A percentile compares a stretch with the other conserved stretches of the same genome.
phyloP scores from a whole-genome alignment of 2,329 filamentous ascomycete species.

The Fusarium aywerte region DNA sequence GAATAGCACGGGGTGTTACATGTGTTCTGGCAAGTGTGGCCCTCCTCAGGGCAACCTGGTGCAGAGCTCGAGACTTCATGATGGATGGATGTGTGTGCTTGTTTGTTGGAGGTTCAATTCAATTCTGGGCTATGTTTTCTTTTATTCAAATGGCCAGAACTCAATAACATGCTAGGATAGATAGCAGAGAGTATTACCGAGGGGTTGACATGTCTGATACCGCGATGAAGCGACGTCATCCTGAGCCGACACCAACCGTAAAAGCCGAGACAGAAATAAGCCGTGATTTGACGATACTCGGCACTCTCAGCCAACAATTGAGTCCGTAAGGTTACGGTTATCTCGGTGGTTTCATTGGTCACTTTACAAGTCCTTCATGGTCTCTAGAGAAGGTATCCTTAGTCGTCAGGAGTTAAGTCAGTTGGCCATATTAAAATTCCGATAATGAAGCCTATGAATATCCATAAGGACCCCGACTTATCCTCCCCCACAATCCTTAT shows the following conservation, averaged over 20 bases:
- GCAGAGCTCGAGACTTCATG: constrained; percentile 52
- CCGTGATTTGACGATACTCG: constrained; percentile 44
- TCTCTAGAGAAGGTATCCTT: neutral
- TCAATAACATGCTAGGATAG: constrained; percentile 17
- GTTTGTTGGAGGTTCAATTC: constrained; percentile 1
- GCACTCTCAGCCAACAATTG: constrained; percentile 22
- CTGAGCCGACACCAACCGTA: constrained; percentile 50
- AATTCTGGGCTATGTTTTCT: constrained; percentile 4
- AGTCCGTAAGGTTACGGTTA: neutral
- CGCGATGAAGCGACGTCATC: constrained; percentile 45
- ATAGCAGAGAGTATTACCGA: constrained; percentile 37
- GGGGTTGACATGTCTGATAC: constrained; percentile 35
- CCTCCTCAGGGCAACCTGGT: constrained; percentile 46
- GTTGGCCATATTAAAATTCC: neutral
- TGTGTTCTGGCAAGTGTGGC: constrained; percentile 40
- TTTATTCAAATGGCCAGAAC: constrained; percentile 20
- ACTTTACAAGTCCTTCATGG: neutral
- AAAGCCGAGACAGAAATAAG: constrained; percentile 45
- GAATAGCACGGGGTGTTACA: constrained; percentile 42
- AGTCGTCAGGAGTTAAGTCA: neutral
- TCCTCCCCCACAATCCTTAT: constrained; percentile 39
- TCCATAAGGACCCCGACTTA: constrained; percentile 14
- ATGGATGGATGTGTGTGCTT: constrained; percentile 19
- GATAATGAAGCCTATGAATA: constrained; percentile 2
- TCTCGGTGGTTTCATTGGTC: neutral